Percentiles rank a stretch among this genome's conserved stretches.
These are phyloP conservation scores for Kluyveromyces starmeri DNA, from an alignment of 805 yeast species.

Conservation along the genomic window DNA sequence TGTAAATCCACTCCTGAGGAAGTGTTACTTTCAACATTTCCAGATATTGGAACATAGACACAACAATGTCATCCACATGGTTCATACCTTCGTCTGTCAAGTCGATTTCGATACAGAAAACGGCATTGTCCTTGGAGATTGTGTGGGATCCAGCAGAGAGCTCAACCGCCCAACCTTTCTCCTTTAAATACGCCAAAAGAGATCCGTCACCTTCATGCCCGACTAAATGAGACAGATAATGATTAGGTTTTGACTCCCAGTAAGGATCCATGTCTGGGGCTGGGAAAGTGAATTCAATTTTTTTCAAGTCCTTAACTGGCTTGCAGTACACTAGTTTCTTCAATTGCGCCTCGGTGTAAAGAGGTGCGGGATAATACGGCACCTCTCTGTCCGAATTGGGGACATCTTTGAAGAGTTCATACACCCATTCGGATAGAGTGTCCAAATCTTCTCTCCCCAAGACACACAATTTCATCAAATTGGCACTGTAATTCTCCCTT, in stretches of 20 bases:
- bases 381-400: constrained; percentile 35
- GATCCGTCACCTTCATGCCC: constrained; percentile 95
- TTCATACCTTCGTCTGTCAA: constrained; percentile 65
- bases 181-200: constrained; percentile 57
- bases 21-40: constrained; percentile 45
- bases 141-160: constrained; percentile 65
- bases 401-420: constrained; percentile 53
- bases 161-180: constrained; percentile 69
- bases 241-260: constrained; percentile 64
- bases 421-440: constrained; percentile 62
- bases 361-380: constrained; percentile 37
- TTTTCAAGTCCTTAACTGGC: constrained; percentile 75
- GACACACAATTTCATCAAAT: constrained; percentile 79
- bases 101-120: constrained; percentile 63
- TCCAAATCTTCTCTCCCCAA: constrained; percentile 76
- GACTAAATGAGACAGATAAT: constrained; percentile 67
- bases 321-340: constrained; percentile 52
- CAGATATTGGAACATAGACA: constrained; percentile 63
- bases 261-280: constrained; percentile 67
- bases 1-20: constrained; percentile 71
- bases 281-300: constrained; percentile 56
- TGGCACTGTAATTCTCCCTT: constrained; percentile 64
- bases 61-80: constrained; percentile 53
- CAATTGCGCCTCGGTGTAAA: constrained; percentile 43
- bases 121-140: constrained; percentile 56